Base-by-base conservation (phyloP, 2,329 filamentous ascomycete genomes). In the Aspergillus sp. region DNA sequence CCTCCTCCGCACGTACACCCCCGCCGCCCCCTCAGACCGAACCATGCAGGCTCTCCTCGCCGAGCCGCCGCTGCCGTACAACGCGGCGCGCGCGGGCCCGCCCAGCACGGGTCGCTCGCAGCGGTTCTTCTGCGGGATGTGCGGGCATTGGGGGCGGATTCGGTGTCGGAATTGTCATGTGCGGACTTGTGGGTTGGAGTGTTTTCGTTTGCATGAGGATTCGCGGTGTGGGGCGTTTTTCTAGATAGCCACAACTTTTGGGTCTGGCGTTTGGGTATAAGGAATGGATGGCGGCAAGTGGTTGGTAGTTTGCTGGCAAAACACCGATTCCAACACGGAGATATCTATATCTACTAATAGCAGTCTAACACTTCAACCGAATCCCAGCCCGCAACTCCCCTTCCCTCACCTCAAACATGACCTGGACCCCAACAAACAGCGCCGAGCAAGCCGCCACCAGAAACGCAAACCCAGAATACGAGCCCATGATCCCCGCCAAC, bases 341-440 rank as follows among this genome's bases (percentile, higher is more conserved):
- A n/a, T n/a, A n/a, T n/a, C n/a, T n/a, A n/a, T n/a, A n/a, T n/a
- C n/a, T n/a, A n/a, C n/a, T n/a, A n/a, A n/a, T n/a, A 26, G 26
- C 15, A 16, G 8, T 25, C 53, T 39, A 93, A 57, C 86, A 96
- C 64, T 85, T 94, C 59, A 95, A 57, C 45, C 75, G 72, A 37
- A 95, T 80, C 1, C 91, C 91, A 46, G 75, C 76, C 48, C 89
- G 74, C 61, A 78, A 75, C 67, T 98, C 91, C 26, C 72, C 70
- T 64, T 95, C 85, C 32, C 91, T 71, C 45, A 93, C 74, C 67
- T 98, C 91, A 66, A 96, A 95, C 91, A 98, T 98, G 51, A 95
- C 67, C 64, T 96, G 89, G 26, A 82, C 74, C 15, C 82, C 88
- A 1, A 88, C 77, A 55, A 94, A 98, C 6, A 96, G 60, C 26